These are phyloP conservation scores for Xenosphaeropsis pyriputrescens DNA, from an alignment of 2,329 filamentous ascomycete species.

Conservation along the genomic window DNA sequence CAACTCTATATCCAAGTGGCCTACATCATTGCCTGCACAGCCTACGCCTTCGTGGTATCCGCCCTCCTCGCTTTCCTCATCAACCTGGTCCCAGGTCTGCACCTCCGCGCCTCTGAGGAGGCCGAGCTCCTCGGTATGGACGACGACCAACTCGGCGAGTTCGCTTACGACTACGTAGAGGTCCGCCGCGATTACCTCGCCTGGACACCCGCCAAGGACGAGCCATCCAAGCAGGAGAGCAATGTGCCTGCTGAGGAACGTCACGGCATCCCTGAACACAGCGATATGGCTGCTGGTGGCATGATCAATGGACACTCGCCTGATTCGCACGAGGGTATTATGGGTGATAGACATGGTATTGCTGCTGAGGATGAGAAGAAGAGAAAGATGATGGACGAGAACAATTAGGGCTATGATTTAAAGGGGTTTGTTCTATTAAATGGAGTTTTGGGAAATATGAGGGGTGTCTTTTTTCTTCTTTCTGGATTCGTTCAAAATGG, in stretches of 20 bases:
- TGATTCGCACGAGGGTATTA: constrained; percentile 26
- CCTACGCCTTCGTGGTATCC: constrained; percentile 61
- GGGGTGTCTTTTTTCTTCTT: too few relatives aligned
- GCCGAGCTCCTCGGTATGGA: constrained; percentile 81
- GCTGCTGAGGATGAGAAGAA: constrained; percentile 26
- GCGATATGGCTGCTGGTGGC: constrained; percentile 44
- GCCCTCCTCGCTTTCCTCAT: constrained; percentile 60
- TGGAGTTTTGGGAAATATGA: too few relatives aligned
- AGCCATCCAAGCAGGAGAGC: constrained; percentile 35
- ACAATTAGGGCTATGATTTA: too few relatives aligned
- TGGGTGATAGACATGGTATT: constrained; percentile 34
- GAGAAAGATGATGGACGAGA: constrained; percentile 6
- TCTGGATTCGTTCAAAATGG: too few relatives aligned
- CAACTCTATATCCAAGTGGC: constrained; percentile 70
- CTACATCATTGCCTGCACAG: constrained; percentile 51
- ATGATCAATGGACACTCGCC: constrained; percentile 20
- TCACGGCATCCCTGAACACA: constrained; percentile 60
- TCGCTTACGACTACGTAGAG: constrained; percentile 83
- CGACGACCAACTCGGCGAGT: constrained; percentile 80
- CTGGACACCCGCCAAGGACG: constrained; percentile 64
- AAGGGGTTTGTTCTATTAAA: too few relatives aligned
- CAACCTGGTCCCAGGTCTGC: constrained; percentile 61
- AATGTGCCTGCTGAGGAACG: constrained; percentile 47
- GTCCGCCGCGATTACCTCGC: constrained; percentile 78
- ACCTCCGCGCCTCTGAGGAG: constrained; percentile 67